Evolutionary conservation across 2,329 filamentous ascomycete genomes (phyloP), one percentile per base, ranked within the genome.

Genomic region (Pseudogymnoascus sp.): DNA sequence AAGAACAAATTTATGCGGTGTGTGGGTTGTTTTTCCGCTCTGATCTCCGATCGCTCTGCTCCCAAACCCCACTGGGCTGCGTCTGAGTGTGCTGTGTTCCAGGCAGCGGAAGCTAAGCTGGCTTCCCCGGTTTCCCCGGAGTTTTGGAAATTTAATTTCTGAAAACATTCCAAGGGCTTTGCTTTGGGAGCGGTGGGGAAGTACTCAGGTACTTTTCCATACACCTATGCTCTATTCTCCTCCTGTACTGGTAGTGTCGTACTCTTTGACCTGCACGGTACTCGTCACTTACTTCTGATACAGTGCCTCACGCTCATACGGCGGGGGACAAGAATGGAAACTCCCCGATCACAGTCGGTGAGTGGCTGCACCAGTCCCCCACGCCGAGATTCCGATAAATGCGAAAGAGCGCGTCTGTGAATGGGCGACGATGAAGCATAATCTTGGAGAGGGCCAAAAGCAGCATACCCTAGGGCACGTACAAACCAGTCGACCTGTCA

Each of bases 61-160:
- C 10, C 33, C 10, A 5, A 40, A 40, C 8, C 9, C 8, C 9
- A 18, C 9, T 42, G 9, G 18, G 21, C 15, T 12, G 39, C 12
- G 15, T 48, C 6, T 13, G 35, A 2, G 35, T 36, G 35, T 36
- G 9, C 35, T 10, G 2, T 48, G 42, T 48, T 48, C 42, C 42
- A 48, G 42, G 29, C 27, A 21, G 42, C 42, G 42, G 21, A 48
- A 48, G 42, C 42, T 48, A 48, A 48, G 42, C 25, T 13, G 9
- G 42, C 42, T 48, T 48, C 42, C 42, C 42, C 42, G 42, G 42
- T 29, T 48, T 48, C 42, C 42, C 42, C 42, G 18, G 42, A 48
- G 42, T 48, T 25, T 42, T 21, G 10, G 18, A 13, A 15, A 25
- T 48, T 48, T 15, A 29, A 29, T 48, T 45, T 48, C 42, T 29